Evolutionary conservation across 2,329 filamentous ascomycete species (phyloP).

Genomic region (Myriangium duriaei): DNA sequence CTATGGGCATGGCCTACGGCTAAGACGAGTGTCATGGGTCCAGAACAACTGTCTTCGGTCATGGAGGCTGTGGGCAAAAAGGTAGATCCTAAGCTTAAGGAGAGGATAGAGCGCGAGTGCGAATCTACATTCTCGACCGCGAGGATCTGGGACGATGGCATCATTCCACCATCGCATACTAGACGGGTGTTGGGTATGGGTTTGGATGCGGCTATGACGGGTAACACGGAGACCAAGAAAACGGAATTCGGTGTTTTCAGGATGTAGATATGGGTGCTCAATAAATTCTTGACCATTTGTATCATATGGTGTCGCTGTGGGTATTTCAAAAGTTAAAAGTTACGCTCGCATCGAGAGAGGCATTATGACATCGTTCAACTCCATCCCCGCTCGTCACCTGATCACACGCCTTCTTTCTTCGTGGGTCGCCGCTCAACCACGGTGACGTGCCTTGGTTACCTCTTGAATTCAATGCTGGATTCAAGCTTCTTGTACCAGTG

Average conservation of each 20-base stretch:
- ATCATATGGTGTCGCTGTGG: too few relatives aligned
- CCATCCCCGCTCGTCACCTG: too few relatives aligned
- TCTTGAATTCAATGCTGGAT: too few relatives aligned
- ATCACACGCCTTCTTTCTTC: too few relatives aligned
- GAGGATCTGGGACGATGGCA: slow-evolving; percentile 62
- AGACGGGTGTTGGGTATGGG: slow-evolving; percentile 37
- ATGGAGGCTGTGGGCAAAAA: slow-evolving; percentile 89
- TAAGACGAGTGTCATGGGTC: slow-evolving; percentile 91
- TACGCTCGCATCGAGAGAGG: too few relatives aligned
- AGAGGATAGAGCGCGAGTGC: slow-evolving; percentile 78
- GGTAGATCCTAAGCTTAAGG: slow-evolving; percentile 67
- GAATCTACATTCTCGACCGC: slow-evolving; percentile 82
- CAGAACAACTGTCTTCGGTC: slow-evolving; percentile 79
- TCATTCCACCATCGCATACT: slow-evolving; percentile 39
- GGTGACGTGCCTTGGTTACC: too few relatives aligned
- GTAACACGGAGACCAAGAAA: slow-evolving; percentile 22
- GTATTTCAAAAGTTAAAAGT: too few relatives aligned
- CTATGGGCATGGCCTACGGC: slow-evolving; percentile 97
- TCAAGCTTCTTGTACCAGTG: slow-evolving; percentile 20
- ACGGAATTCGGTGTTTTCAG: slow-evolving; percentile 28
- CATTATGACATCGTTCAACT: too few relatives aligned
- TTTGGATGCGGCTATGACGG: slow-evolving; percentile 30
- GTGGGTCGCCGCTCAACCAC: too few relatives aligned
- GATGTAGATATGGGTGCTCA: too few relatives aligned
- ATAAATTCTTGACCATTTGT: too few relatives aligned